Evolutionary conservation across 352 stramenopile species (phyloP).

Genomic region (Peronospora tabacina): DNA sequence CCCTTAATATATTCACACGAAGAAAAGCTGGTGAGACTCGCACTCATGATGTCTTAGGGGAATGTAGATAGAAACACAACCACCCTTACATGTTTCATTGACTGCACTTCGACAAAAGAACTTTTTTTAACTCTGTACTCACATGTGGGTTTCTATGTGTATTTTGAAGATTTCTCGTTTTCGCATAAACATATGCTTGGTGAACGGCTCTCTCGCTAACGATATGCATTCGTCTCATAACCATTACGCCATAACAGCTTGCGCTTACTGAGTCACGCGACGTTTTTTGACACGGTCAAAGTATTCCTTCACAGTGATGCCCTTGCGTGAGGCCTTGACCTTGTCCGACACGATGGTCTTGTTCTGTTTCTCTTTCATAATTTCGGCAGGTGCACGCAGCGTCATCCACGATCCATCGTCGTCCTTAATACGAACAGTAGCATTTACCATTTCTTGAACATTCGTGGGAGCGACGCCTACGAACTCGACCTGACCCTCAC

Average conservation of each 20-base stretch:
- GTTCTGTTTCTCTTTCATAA: conserved; percentile 66
- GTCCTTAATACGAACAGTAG: conserved; percentile 75
- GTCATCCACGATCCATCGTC: conserved; percentile 82
- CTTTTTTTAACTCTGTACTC: not conserved
- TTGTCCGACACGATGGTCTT: conserved; percentile 57
- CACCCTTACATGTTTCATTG: not conserved
- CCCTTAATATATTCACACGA: conserved; percentile 31
- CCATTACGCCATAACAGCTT: not conserved
- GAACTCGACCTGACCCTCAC: conserved; percentile 53
- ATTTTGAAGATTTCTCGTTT: not conserved
- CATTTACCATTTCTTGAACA: conserved; percentile 65
- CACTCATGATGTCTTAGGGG: conserved; percentile 20
- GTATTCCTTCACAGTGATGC: conserved; percentile 82
- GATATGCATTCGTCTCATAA: not conserved
- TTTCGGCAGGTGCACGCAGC: conserved; percentile 65
- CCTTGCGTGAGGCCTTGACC: conserved; percentile 62
- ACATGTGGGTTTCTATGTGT: not conserved
- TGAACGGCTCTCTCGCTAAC: not conserved
- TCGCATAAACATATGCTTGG: not conserved
- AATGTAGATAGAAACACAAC: too few species aligned
- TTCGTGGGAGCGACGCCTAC: conserved; percentile 48
- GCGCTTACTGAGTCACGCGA: conserved; percentile 39
- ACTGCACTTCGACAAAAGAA: not conserved
- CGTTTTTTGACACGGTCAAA: conserved; percentile 81
- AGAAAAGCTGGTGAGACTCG: conserved; percentile 20